Base-by-base conservation (phyloP, 2,329 filamentous ascomycete genomes). In the Exophiala lecanii-corni region DNA sequence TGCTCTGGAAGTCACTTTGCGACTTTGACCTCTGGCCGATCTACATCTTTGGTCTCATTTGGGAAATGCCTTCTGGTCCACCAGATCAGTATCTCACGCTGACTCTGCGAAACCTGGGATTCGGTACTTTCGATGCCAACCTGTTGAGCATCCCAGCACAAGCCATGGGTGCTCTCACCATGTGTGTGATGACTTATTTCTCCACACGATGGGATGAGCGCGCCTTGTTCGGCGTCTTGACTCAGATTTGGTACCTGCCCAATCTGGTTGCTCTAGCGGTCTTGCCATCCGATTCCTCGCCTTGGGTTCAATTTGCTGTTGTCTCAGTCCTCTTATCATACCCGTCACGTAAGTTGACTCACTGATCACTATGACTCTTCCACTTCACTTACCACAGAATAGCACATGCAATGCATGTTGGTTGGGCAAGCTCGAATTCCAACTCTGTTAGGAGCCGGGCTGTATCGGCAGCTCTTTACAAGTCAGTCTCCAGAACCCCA, bases 21-120 rank as follows among this genome's bases (percentile, higher is more conserved):
- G 79, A 82, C 51, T 81, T 74, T 57, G 76, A 82, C 50, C 66
- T 81, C 53, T 82, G 75, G 76, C 74, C 73, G 0, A 49, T 75
- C 10, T 79, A 79, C 48, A 51, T 75, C 30, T 65, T 77, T 16
- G 75, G 75, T 0, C 58, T 79, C 12, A 26, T 26, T 6, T 26
- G 6, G 42, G 73, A 75, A 46, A 75, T 79, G 16, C 79, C 79
- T 0, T 65, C 66, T 17, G 66, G 69, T 0, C 72, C 74, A 0
- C 56, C 65, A 1, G 66, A 68, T 1, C 65, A 62, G 13, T 83
- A 82, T 46, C 66, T 84, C 2, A 78, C 81, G 0, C 69, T 81
- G 4, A 76, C 73, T 1, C 66, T 84, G 2, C 71, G 72, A 36
- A 62, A 67, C 2, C 63, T 82, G 0, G 80, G 73, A 2, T 82